Conservation (phyloP, 2,329 filamentous ascomycete genomes). For the Triangularia verruculosa region DNA sequence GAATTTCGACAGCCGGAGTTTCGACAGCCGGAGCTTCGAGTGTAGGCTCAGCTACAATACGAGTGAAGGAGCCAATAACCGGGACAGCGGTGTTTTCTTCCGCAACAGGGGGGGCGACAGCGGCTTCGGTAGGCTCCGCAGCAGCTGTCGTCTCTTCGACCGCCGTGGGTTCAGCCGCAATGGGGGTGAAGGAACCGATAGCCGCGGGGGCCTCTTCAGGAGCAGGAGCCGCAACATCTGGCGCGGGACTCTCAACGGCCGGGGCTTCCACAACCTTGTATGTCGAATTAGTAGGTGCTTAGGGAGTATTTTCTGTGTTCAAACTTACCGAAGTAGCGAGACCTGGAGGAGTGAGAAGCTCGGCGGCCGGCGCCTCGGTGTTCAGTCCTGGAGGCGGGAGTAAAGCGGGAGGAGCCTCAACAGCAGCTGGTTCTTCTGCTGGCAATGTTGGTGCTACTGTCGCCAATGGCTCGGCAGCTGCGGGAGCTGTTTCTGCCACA, state of each 20-base stretch:
- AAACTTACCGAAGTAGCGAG: slow-evolving; percentile 6
- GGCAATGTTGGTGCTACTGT: background rate
- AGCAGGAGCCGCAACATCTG: background rate
- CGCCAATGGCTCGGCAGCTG: background rate
- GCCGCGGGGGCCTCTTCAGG: background rate
- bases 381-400: background rate
- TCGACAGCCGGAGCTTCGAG: background rate
- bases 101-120: background rate
- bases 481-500: slow-evolving; percentile 1
- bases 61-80: slow-evolving; percentile 14
- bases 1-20: background rate
- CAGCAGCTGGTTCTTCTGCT: background rate
- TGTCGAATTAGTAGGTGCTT: background rate
- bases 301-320: background rate
- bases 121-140: background rate
- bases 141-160: background rate
- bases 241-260: background rate
- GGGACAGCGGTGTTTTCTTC: background rate
- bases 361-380: background rate
- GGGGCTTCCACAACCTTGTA: background rate
- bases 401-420: background rate
- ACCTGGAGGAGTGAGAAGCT: background rate
- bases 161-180: background rate
- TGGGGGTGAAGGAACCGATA: slow-evolving; percentile 7
- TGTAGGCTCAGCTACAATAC: background rate